Base-by-base conservation (phyloP, 306 rosid species). In the Corylus avellana region DNA sequence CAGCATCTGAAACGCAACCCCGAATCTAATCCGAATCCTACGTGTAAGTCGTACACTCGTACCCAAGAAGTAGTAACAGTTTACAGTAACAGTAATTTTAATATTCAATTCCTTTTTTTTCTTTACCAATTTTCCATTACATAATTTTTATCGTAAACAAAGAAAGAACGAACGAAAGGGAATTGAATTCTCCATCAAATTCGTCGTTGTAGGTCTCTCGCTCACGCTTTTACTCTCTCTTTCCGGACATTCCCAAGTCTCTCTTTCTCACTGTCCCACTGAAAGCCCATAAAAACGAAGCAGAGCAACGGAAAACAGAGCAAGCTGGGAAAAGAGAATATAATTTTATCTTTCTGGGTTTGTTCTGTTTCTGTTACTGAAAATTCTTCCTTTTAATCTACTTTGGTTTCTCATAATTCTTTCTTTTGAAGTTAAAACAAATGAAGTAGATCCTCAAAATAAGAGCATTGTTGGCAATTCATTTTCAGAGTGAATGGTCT, bases 171-270 rank as follows among this genome's bases (percentile, higher is more conserved):
- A 27, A n/a, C 22, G 35, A 44, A 39, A 71, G 3, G 8, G 80
- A 69, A 75, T 78, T 32, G 77, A 73, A 73, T 22, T 70, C 78
- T 77, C 44, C 78, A 42, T 56, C 72, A 62, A 18, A 68, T 71
- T 82, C 78, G 72, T 76, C 61, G 7, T 56, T 79, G 82, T 56
- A 49, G 68, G 58, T 74, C 80, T 63, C 80, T 22, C 53, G 35
- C 44, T 27, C 80, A 39, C 53, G 35, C 44, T 27, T 64, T 42
- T 46, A 49, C 46, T 71, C 75, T 37, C 25, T 10, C 46, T 44
- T 53, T n/a, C 84, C 89, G 90, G 84, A 83, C 54, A 70, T 76
- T 76, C 63, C 87, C 81, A 80, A 76, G 73, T 18, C n/a, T 25
- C 3, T 68, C 54, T 74, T 58, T 12, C 53, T 46, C 59, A 63